Percentiles rank a stretch among this genome's conserved stretches.
Conservation (phyloP, 1,284 basidiomycete genomes). For the Ustilago curta region DNA sequence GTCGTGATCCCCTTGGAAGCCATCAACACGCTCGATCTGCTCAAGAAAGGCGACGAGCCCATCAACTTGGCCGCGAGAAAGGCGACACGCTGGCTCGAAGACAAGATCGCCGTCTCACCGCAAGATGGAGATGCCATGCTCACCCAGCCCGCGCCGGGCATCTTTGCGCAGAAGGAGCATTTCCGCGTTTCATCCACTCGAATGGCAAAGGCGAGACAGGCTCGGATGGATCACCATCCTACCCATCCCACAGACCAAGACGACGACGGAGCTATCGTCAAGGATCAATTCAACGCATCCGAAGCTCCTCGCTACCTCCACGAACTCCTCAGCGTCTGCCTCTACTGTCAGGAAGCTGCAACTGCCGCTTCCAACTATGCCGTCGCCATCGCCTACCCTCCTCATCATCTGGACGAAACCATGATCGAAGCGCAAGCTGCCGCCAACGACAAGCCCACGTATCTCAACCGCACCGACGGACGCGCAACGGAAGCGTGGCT, state of each 20-base stretch:
- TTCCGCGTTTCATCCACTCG: conserved; percentile 21
- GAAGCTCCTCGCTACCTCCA: conserved; percentile 39
- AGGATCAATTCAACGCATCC: conserved; percentile 23
- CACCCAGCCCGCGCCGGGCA: conserved; percentile 32
- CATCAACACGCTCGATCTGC: conserved; percentile 88
- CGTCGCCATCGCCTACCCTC: conserved; percentile 40
- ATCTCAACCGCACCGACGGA: conserved; percentile 37
- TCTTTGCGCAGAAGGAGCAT: conserved; percentile 39
- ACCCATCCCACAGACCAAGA: not conserved
- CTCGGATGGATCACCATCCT: not conserved
- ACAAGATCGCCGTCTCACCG: conserved; percentile 34
- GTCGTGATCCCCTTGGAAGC: conserved; percentile 88
- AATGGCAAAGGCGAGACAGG: conserved; percentile 24
- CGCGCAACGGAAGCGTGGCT: conserved; percentile 46
- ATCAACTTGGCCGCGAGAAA: conserved; percentile 84
- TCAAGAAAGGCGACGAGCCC: conserved; percentile 86
- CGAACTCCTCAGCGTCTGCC: conserved; percentile 39
- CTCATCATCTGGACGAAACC: conserved; percentile 34
- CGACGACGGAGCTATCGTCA: not conserved
- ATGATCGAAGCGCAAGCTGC: conserved; percentile 26
- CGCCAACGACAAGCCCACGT: conserved; percentile 21
- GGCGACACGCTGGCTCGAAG: conserved; percentile 83
- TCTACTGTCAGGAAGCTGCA: conserved; percentile 21
- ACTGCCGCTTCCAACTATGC: conserved; percentile 20
- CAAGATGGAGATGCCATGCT: conserved; percentile 31